Evolutionary conservation across 306 rosid species (phyloP), one percentile per base, ranked within the genome.

Genomic region (Mimosa pudica): DNA sequence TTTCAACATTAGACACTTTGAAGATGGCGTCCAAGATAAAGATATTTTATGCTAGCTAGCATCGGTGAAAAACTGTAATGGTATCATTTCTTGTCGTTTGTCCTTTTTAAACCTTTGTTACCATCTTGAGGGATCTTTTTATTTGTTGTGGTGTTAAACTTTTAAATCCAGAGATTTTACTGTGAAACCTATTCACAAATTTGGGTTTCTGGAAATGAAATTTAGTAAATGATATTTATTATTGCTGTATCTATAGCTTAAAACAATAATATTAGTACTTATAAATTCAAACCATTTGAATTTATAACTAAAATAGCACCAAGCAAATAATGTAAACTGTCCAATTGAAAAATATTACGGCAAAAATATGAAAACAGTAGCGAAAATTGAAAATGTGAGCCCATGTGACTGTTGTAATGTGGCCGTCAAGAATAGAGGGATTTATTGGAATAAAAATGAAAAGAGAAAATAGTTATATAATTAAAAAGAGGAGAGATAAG

Each of bases 361-460:
- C 42, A 5, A 3, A 38, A 24, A 24, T 24, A 24, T 24, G 30
- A 24, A 5, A 46, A 46, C 2, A 46, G 10, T 8, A 46, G 49
- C 2, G 10, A 9, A 8, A 1, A 9, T 3, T 52, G 6, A n/a
- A 79, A 44, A n/a, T 9, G 18, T 51, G 33, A 18, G 46, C 14
- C 69, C 75, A 30, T 46, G 74, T 80, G 83, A 73, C 6, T 51
- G 18, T 44, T 36, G 35, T 13, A 14, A 79, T 33, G 24, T 65
- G 0, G 24, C 20, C 55, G 24, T n/a, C 20, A 16, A 48, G 52
- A 48, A 48, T 14, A 48, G 52, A 4, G 52, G 11, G 13, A 48
- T 10, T 47, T 11, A 47, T 9, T 48, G 12, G 52, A 48, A 11
- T 48, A 11, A 52, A 73, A 71, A 10, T 10, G 35, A 10, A 30